Conservation (phyloP, 2,329 filamentous ascomycete species). For the Periconia digitata region DNA sequence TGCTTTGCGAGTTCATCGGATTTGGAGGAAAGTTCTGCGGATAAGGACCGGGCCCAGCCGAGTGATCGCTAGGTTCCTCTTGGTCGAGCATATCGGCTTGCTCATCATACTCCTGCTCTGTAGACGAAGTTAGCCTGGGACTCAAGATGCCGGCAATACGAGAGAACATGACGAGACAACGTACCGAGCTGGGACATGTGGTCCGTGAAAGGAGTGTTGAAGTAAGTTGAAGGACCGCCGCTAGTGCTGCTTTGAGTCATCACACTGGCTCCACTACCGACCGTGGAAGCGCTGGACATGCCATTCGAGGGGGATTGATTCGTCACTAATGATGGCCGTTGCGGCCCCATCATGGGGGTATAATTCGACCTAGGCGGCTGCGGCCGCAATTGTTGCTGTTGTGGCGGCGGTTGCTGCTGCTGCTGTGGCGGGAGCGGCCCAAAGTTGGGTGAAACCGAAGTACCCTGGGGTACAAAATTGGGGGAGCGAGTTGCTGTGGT, state of each 20-base stretch:
- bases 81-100: slow-evolving; percentile 88
- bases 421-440: slow-evolving; percentile 55
- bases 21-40: slow-evolving; percentile 56
- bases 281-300: slow-evolving; percentile 39
- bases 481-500: slow-evolving; percentile 61
- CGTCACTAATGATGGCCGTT: slow-evolving; percentile 40
- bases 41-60: slow-evolving; percentile 69
- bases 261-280: slow-evolving; percentile 38
- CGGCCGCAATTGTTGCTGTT: slow-evolving; percentile 49
- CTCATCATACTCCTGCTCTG: slow-evolving; percentile 97
- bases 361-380: slow-evolving; percentile 54
- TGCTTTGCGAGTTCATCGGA: slow-evolving; percentile 40
- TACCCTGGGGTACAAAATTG: slow-evolving; percentile 59
- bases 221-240: slow-evolving; percentile 60
- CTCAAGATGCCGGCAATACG: slow-evolving; percentile 45
- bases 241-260: slow-evolving; percentile 39
- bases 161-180: slow-evolving; percentile 64
- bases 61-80: slow-evolving; percentile 65
- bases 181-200: slow-evolving; percentile 96
- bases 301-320: slow-evolving; percentile 40
- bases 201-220: slow-evolving; percentile 85
- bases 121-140: slow-evolving; percentile 68
- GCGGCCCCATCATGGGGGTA: slow-evolving; percentile 45
- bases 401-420: slow-evolving; percentile 53
- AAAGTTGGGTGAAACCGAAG: slow-evolving; percentile 62